phyloP scores from a whole-genome alignment of 192 early-diverging fungal species.

The Jimgerdemannia flammicorona region DNA sequence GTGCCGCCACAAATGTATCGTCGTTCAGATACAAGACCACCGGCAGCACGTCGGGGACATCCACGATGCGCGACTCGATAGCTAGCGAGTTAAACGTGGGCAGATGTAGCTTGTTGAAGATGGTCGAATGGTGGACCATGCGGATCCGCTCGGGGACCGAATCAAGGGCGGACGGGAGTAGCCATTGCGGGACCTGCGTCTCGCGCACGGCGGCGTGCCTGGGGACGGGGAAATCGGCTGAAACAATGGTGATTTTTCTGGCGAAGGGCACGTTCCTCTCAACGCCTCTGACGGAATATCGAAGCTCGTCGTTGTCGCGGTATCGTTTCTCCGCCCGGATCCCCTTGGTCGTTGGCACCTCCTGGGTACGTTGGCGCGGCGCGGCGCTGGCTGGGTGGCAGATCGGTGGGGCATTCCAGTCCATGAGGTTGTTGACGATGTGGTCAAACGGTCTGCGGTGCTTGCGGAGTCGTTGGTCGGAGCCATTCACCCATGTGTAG shows the following conservation, averaged over 20 bases:
- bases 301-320: slow-evolving; percentile 37
- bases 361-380: no score
- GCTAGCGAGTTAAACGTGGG: slow-evolving; percentile 38
- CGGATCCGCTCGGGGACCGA: neutral
- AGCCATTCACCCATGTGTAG: no score
- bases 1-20: slow-evolving; percentile 27
- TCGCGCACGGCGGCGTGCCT: no score
- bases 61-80: slow-evolving; percentile 31
- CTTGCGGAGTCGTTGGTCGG: no score
- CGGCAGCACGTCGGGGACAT: slow-evolving; percentile 11
- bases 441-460: no score
- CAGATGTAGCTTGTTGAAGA: slow-evolving; percentile 24
- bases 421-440: no score
- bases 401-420: no score
- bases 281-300: slow-evolving; percentile 34
- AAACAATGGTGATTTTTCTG: slow-evolving; percentile 21
- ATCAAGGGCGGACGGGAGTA: slow-evolving; percentile 2
- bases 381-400: no score
- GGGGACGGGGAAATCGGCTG: slow-evolving; percentile 20
- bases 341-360: no score
- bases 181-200: slow-evolving; percentile 35
- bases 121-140: slow-evolving; percentile 16
- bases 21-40: slow-evolving; percentile 37
- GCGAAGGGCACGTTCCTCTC: slow-evolving; percentile 13
- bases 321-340: slow-evolving; percentile 10